phyloP scores from a whole-genome alignment of 1,284 basidiomycete genomes.

The Xanthoconium separans region DNA sequence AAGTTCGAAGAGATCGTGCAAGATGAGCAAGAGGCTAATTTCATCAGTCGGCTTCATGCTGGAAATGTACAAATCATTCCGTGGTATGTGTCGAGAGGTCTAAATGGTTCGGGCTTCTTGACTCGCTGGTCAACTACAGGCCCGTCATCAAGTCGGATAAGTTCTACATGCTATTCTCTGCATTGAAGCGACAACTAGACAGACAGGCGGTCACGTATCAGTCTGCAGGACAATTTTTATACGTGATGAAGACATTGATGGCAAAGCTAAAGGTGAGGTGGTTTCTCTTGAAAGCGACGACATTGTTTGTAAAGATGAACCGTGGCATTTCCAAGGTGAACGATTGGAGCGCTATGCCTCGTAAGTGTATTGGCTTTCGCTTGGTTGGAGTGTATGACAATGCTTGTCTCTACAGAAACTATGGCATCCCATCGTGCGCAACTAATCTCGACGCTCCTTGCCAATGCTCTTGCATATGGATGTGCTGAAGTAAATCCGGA shows the following conservation, averaged over 20 bases:
- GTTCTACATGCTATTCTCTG: constrained; percentile 53
- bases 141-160: constrained; percentile 60
- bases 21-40: constrained; percentile 59
- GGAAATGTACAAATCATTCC: constrained; percentile 58
- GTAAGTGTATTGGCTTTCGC: constrained; percentile 35
- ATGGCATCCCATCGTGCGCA: constrained; percentile 54
- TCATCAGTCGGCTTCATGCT: constrained; percentile 54
- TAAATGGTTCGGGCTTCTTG: background rate
- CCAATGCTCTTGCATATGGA: constrained; percentile 47
- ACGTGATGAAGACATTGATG: constrained; percentile 62
- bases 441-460: constrained; percentile 40
- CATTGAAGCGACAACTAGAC: constrained; percentile 46
- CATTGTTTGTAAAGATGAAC: background rate
- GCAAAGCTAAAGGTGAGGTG: constrained; percentile 27
- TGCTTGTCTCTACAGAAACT: constrained; percentile 41
- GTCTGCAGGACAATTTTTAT: constrained; percentile 53
- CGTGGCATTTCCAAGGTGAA: constrained; percentile 38
- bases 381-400: background rate
- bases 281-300: constrained; percentile 30
- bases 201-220: constrained; percentile 48
- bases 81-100: constrained; percentile 28
- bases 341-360: constrained; percentile 61
- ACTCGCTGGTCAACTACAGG: constrained; percentile 30
- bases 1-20: constrained; percentile 59
- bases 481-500: constrained; percentile 45